Evolutionary conservation across 2,329 filamentous ascomycete species (phyloP).

Genomic region (Xylaria hypoxylon): DNA sequence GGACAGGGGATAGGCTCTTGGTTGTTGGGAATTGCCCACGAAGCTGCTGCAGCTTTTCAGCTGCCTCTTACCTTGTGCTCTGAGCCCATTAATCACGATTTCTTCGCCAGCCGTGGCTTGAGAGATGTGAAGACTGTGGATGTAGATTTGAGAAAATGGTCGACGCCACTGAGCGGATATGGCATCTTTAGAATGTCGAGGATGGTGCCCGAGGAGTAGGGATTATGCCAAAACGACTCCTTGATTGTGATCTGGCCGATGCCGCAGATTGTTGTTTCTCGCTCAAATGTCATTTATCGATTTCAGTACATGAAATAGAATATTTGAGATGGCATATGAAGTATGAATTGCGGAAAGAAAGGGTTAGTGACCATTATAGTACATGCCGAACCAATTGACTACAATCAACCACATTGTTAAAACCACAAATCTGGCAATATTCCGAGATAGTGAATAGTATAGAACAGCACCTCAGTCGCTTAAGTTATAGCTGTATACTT

Average conservation of each 20-base stretch:
- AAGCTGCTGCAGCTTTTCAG: slow-evolving; percentile 3
- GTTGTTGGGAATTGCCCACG: slow-evolving; percentile 16
- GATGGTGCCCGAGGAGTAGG: slow-evolving; percentile 12
- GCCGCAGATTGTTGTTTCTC: background rate
- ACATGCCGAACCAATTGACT: no score
- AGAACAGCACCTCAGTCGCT: no score
- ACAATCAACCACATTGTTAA: no score
- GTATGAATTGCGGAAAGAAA: background rate
- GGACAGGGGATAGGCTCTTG: slow-evolving; percentile 27
- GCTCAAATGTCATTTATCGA: background rate
- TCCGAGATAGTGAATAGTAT: no score
- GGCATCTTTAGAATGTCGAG: slow-evolving; percentile 33
- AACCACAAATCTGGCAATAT: no score
- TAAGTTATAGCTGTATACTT: no score
- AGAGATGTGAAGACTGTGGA: slow-evolving; percentile 27
- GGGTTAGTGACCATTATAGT: no score
- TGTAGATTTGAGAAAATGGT: slow-evolving; percentile 30
- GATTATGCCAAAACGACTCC: background rate
- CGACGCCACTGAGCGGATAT: slow-evolving; percentile 30
- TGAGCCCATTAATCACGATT: slow-evolving; percentile 32
- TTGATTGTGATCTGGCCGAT: background rate
- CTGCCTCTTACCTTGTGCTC: slow-evolving; percentile 26
- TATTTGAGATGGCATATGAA: background rate
- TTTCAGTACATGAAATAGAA: background rate
- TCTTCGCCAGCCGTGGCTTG: slow-evolving; percentile 31